Evolutionary conservation across 192 early-diverging fungal species (phyloP), one percentile per base, ranked within the genome.

Genomic region (Entomortierella chlamydospora): DNA sequence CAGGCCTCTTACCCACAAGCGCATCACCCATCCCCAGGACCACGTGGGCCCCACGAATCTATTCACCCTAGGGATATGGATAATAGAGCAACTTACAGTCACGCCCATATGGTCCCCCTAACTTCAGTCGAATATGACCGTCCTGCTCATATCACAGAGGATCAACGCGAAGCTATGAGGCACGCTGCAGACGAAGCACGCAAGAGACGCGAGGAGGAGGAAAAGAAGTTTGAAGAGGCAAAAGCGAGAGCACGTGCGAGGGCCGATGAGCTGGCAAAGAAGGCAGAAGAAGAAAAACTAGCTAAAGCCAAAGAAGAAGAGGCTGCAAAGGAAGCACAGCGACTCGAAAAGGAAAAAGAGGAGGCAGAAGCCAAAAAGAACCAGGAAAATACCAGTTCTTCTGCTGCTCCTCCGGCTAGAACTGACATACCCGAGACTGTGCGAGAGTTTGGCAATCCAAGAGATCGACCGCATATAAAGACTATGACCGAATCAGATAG

Each of bases 141-240:
- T 1, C 74, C 66, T 22, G 51, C 43, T 23, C 59, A 68, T 17
- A 53, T 68, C 7, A 70, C 74, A 1, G 76, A 70, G 15, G 68
- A 79, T 47, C 76, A 79, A 22, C 68, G 37, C 18, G 68, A 65
- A 25, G 63, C 76, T 0, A 79, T 79, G 76, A 79, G 61, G 39
- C 62, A 70, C 31, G 57, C 57, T 15, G 76, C 76, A 29, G 76
- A 79, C 7, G 76, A 70, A 11, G 76, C 76, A 2, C 66, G 76
- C 13, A 70, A 70, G 52, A 23, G 76, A 18, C 76, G 68, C 11
- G 49, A 65, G 45, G 68, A 79, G n/a, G 62, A 70, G 23, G 76
- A 79, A 57, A 52, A 42, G 20, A 57, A 64, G 30, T 61, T 43
- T 47, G 57, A 70, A 25, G 76, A 79, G 25, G 45, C 50, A 3